Conservation (phyloP, 2,329 filamentous ascomycete species). For the Passalora sequoiae region DNA sequence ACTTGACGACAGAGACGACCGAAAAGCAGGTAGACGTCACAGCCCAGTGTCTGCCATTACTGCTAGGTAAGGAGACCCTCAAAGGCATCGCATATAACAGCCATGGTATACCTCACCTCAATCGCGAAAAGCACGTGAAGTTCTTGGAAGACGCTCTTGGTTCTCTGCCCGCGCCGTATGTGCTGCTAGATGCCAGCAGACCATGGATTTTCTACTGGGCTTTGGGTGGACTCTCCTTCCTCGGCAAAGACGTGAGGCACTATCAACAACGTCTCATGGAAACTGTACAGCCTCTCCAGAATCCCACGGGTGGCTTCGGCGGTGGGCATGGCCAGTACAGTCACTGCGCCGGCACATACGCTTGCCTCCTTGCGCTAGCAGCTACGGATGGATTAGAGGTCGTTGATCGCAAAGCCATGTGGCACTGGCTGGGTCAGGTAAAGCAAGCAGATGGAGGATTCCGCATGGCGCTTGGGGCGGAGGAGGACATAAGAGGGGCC, state of each 20-base stretch:
- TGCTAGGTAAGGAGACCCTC: constrained; percentile 37
- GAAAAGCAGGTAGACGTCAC: constrained; percentile 21
- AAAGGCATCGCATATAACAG: constrained; percentile 52
- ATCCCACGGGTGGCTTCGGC: constrained; percentile 77
- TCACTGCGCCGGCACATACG: constrained; percentile 86
- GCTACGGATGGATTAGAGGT: constrained; percentile 71
- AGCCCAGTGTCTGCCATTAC: constrained; percentile 26
- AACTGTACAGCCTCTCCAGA: constrained; percentile 78
- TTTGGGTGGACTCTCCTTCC: constrained; percentile 65
- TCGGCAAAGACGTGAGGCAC: constrained; percentile 65
- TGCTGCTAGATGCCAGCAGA: constrained; percentile 74
- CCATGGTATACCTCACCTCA: constrained; percentile 69
- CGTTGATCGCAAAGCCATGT: constrained; percentile 78
- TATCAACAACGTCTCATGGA: constrained; percentile 62
- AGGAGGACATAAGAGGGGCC: constrained; percentile 89
- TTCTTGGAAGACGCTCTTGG: constrained; percentile 56
- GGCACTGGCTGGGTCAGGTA: constrained; percentile 80
- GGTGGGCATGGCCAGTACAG: constrained; percentile 88
- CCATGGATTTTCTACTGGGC: constrained; percentile 97
- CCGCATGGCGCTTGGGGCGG: constrained; percentile 75
- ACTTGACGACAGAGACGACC: constrained; percentile 23
- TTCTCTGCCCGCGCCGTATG: constrained; percentile 64
- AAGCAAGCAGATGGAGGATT: constrained; percentile 91
- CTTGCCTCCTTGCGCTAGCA: constrained; percentile 69
- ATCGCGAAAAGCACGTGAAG: constrained; percentile 54